Evolutionary conservation across 208 protist genomes (phyloP).

Genomic region (Crithidia thermophila): DNA sequence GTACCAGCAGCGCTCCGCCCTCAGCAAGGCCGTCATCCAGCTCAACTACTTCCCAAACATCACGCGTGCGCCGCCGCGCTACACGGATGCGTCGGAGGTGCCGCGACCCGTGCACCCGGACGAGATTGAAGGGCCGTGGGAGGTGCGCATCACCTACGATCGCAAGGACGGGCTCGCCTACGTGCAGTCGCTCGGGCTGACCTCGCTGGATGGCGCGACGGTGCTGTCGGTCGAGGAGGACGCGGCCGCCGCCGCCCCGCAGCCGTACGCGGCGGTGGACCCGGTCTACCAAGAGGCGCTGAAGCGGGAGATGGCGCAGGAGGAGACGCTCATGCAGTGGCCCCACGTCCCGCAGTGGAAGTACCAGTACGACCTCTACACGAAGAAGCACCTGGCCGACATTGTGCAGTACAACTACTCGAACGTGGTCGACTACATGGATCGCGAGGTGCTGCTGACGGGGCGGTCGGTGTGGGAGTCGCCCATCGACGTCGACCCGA

Average conservation of each 20-base stretch:
- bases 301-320: constrained; percentile 64
- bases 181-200: constrained; percentile 64
- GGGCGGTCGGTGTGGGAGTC: constrained; percentile 90
- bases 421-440: constrained; percentile 93
- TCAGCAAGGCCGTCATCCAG: constrained; percentile 76
- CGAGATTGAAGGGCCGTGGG: constrained; percentile 91
- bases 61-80: constrained; percentile 50
- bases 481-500: constrained; percentile 88
- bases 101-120: constrained; percentile 86
- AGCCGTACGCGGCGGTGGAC: constrained; percentile 66
- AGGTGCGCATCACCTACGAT: constrained; percentile 84
- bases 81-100: constrained; percentile 42
- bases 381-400: constrained; percentile 65
- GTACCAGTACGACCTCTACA: constrained; percentile 83
- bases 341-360: constrained; percentile 90
- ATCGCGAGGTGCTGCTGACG: constrained; percentile 90
- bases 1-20: constrained; percentile 54
- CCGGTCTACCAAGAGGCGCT: constrained; percentile 81
- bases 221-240: constrained; percentile 56
- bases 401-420: constrained; percentile 92
- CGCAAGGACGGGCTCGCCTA: constrained; percentile 64
- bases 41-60: constrained; percentile 89
- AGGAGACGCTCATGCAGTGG: constrained; percentile 88
- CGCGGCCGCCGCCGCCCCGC: constrained; percentile 26
- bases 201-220: constrained; percentile 62